Percentiles rank a stretch among this genome's conserved stretches.
phyloP scores from a whole-genome alignment of 2,329 filamentous ascomycete species.

The Chalaropsis thielavioides region DNA sequence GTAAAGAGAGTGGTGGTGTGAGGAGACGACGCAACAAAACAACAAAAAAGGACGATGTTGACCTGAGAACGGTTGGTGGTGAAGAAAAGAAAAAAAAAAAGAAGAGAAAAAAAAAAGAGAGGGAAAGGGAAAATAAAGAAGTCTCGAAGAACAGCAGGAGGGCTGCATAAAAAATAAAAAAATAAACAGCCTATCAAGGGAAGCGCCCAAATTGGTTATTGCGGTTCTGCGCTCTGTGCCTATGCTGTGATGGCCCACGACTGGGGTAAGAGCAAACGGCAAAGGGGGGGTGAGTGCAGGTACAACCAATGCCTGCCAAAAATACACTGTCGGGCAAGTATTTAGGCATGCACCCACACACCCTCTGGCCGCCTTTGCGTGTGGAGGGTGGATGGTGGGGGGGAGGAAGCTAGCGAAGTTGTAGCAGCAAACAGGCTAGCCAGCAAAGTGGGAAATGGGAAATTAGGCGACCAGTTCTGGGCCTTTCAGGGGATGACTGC shows the following conservation, averaged over 20 bases:
- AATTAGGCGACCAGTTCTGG: slow-evolving; percentile 18
- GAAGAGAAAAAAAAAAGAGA: neutral
- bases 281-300: neutral
- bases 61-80: slow-evolving; percentile 12
- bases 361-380: too few species aligned
- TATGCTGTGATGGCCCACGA: neutral
- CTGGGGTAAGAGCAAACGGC: neutral
- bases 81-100: slow-evolving; percentile 8
- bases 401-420: too few species aligned
- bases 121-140: neutral
- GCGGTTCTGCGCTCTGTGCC: too few species aligned
- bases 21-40: slow-evolving; percentile 1
- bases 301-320: neutral
- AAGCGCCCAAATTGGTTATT: too few species aligned
- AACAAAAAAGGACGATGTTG: slow-evolving; percentile 7
- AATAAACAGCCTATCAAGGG: neutral
- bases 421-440: too few species aligned
- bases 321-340: neutral
- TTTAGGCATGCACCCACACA: neutral
- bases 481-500: neutral
- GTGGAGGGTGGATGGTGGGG: too few species aligned
- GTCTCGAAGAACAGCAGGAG: neutral
- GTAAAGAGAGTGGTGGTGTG: neutral
- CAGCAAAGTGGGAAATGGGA: slow-evolving; percentile 5
- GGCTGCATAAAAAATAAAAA: neutral